Evolutionary conservation across 2,329 filamentous ascomycete genomes (phyloP), one percentile per base, ranked within the genome.

Genomic region (Orbilia javanica): DNA sequence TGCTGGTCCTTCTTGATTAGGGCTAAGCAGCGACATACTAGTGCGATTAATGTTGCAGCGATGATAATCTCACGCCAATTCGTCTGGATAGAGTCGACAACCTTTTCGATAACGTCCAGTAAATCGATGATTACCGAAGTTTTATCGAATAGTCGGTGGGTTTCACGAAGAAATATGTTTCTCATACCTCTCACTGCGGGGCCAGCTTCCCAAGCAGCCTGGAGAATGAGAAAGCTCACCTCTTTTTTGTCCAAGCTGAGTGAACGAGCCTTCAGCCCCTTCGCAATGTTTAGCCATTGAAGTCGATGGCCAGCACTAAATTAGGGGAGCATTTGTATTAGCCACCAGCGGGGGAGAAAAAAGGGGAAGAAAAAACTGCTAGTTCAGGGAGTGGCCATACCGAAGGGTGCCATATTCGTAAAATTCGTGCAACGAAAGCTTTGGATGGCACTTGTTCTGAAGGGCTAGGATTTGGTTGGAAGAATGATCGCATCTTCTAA

Each of bases 211-310:
- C 85, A 84, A 8, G 85, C 83, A 0, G 85, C 83, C 77, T 91
- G 89, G 1, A 85, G 80, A 0, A 90, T 64, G 0, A 90, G 80
- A 1, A 86, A 79, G 4, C 83, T 83, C 0, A 87, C 87, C 48
- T 88, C 87, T 0, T 83, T 73, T 48, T 87, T 86, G 10, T 86
- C 87, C 39, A 89, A 86, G 52, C 89, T 86, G 0, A 91, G 65
- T 0, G 83, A 83, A 0, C 87, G 86, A 0, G 84, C 83, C 0
- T 83, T 82, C 2, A 91, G 82, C 80, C 90, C 86, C 0, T 84
- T 80, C 0, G 89, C 81, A 2, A 91, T 86, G 66, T 90, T 90
- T 7, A 84, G 80, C 87, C 88, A 91, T 63, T 89, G 87, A 7
- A 89, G 82, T 0, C 82, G 80, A 18, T 84, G 73, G 0, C 88